phyloP scores from a whole-genome alignment of 2,329 filamentous ascomycete genomes.

The Magnaporthiopsis poae region DNA sequence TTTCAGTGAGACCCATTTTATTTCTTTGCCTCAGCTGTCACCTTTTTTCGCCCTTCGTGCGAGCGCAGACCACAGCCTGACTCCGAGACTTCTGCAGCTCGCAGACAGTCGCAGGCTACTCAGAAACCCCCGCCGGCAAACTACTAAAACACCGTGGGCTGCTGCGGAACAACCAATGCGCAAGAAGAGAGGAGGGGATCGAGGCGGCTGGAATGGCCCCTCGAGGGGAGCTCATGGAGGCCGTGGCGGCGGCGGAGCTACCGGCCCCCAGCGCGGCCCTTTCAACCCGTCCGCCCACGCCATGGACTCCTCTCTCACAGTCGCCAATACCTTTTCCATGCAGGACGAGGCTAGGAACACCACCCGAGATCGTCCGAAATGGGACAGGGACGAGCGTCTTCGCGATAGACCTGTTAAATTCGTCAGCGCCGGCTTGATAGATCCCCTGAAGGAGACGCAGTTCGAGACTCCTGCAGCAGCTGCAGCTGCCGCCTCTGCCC shows the following conservation, averaged over 20 bases:
- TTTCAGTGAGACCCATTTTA: too few relatives aligned
- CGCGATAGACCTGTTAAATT: slow-evolving; percentile 41
- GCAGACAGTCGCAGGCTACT: background rate
- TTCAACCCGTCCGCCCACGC: slow-evolving; percentile 3
- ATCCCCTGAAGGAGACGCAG: slow-evolving; percentile 35
- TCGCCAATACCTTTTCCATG: slow-evolving; percentile 25
- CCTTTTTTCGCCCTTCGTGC: background rate
- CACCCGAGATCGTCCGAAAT: slow-evolving; percentile 32
- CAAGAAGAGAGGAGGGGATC: background rate
- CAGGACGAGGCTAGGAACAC: slow-evolving; percentile 43
- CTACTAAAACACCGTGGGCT: background rate
- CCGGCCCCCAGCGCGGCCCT: background rate
- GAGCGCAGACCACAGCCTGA: background rate
- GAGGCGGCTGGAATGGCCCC: background rate
- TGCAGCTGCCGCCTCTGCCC: too few relatives aligned
- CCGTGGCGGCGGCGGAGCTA: background rate
- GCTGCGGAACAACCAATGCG: background rate
- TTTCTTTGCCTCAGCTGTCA: background rate
- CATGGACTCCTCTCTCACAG: slow-evolving; percentile 4
- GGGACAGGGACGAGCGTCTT: slow-evolving; percentile 31
- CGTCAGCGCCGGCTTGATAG: slow-evolving; percentile 41
- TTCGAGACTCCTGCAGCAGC: background rate
- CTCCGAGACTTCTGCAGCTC: background rate
- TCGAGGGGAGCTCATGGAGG: slow-evolving; percentile 2
- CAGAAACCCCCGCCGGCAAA: background rate